Percentiles rank a stretch among this genome's conserved stretches.
Conservation (phyloP, 192 early-diverging fungal genomes). For the Backusella westeae region DNA sequence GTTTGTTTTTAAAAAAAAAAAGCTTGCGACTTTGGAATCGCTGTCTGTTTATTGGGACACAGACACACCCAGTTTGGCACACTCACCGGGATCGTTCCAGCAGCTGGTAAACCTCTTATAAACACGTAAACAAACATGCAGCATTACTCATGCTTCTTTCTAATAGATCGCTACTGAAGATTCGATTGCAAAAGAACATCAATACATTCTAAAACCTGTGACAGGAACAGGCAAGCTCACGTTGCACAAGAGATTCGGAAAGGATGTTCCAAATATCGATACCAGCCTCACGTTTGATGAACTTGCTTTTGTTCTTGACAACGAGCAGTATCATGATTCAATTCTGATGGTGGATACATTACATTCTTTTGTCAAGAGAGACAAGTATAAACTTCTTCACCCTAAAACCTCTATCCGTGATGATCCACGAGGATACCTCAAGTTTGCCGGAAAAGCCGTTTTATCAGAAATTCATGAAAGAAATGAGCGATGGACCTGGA, state of each 20-base stretch:
- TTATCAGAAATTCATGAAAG: constrained; percentile 74
- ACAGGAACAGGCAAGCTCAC: constrained; percentile 61
- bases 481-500: constrained; percentile 72
- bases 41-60: constrained; percentile 80
- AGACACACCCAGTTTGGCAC: constrained; percentile 52
- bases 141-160: background rate
- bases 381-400: constrained; percentile 74
- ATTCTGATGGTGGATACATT: constrained; percentile 56
- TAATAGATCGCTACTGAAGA: constrained; percentile 58
- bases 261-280: constrained; percentile 39
- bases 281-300: constrained; percentile 70
- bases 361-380: constrained; percentile 24
- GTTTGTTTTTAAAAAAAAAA: background rate
- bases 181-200: constrained; percentile 45
- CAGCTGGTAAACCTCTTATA: background rate
- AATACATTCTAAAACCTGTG: constrained; percentile 77
- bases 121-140: background rate
- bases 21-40: constrained; percentile 57
- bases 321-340: constrained; percentile 69
- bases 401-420: constrained; percentile 74
- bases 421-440: constrained; percentile 75
- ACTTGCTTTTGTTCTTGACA: constrained; percentile 72
- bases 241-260: constrained; percentile 20
- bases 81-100: constrained; percentile 13
- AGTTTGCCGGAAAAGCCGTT: constrained; percentile 62